A percentile compares a stretch with the other conserved stretches of the same genome.
These are phyloP conservation scores for Porogramme epimiltina DNA, from an alignment of 1,284 basidiomycete genomes.

Conservation along the genomic window DNA sequence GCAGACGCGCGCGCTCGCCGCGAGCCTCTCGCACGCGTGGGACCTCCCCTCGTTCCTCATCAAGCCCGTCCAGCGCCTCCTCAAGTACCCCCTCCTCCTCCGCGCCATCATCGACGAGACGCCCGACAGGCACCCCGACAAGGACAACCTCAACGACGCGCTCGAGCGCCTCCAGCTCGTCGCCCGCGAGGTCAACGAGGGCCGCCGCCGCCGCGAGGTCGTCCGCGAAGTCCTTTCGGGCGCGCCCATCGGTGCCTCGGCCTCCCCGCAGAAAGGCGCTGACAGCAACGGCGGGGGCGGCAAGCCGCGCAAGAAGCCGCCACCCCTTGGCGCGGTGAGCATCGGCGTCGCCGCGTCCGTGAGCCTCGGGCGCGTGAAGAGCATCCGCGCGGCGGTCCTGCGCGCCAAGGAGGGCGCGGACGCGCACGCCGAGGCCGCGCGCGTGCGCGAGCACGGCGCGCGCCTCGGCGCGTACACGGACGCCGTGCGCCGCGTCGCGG, in stretches of 20 bases:
- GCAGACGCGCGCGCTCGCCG: conserved; percentile 69
- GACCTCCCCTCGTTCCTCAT: conserved; percentile 91
- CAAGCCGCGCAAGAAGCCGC: conserved; percentile 45
- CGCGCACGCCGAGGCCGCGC: conserved; percentile 51
- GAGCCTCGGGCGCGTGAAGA: conserved; percentile 62
- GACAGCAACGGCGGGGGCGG: conserved; percentile 22
- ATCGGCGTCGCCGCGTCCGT: conserved; percentile 57
- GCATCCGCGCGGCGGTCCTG: conserved; percentile 34
- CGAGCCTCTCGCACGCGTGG: conserved; percentile 87
- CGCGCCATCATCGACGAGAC: conserved; percentile 81
- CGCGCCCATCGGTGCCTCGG: too few relatives aligned
- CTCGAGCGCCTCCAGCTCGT: conserved; percentile 74
- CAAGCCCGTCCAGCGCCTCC: conserved; percentile 86
- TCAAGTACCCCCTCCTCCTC: conserved; percentile 91
- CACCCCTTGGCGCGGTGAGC: conserved; percentile 25
- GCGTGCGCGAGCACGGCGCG: conserved; percentile 54
- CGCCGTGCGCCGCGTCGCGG: conserved; percentile 63
- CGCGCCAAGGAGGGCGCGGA: conserved; percentile 38
- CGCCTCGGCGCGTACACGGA: conserved; percentile 47
- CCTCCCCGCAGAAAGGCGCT: too few relatives aligned
- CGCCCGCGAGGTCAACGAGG: conserved; percentile 86
- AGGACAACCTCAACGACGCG: conserved; percentile 64
- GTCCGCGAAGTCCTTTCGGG: conserved; percentile 67
- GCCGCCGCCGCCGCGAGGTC: conserved; percentile 82
- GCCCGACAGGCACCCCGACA: conserved; percentile 75